These are phyloP conservation scores for Ceratobasidium sp. DNA, from an alignment of 1,284 basidiomycete species.

Conservation along the genomic window DNA sequence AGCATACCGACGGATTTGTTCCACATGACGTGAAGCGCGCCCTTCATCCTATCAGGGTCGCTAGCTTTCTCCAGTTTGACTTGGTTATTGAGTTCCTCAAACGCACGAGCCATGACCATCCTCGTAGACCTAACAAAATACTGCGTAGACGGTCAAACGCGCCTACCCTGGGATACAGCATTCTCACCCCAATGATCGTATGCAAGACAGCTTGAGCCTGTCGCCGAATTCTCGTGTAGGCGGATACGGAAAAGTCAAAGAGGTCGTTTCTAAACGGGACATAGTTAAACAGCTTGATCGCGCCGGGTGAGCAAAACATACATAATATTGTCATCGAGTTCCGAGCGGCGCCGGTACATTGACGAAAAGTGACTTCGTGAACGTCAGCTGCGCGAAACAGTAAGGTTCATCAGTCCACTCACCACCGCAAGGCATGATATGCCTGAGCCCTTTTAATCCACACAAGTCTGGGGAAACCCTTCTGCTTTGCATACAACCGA, in stretches of 20 bases:
- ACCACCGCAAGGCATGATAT: conserved; percentile 72
- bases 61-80: conserved; percentile 69
- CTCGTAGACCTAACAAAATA: conserved; percentile 87
- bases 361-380: conserved; percentile 51
- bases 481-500: conserved; percentile 79
- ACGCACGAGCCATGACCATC: conserved; percentile 77
- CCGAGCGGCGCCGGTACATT: conserved; percentile 82
- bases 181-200: conserved; percentile 73
- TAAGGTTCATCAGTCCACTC: conserved; percentile 33
- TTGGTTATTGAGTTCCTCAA: conserved; percentile 70
- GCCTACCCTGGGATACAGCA: conserved; percentile 26
- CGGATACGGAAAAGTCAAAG: conserved; percentile 86
- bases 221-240: conserved; percentile 83
- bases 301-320: conserved; percentile 60
- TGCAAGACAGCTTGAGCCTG: conserved; percentile 81
- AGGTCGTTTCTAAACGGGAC: conserved; percentile 17
- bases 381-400: not conserved
- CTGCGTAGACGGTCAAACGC: conserved; percentile 56
- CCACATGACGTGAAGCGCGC: conserved; percentile 89
- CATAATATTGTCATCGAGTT: conserved; percentile 84
- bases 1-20: conserved; percentile 77
- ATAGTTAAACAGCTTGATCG: not conserved
- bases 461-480: conserved; percentile 78
- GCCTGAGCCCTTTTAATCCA: conserved; percentile 85
- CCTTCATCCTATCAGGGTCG: conserved; percentile 94